phyloP scores from a whole-genome alignment of 495 filamentous ascomycete genomes.

The Penicillium riverlandense region DNA sequence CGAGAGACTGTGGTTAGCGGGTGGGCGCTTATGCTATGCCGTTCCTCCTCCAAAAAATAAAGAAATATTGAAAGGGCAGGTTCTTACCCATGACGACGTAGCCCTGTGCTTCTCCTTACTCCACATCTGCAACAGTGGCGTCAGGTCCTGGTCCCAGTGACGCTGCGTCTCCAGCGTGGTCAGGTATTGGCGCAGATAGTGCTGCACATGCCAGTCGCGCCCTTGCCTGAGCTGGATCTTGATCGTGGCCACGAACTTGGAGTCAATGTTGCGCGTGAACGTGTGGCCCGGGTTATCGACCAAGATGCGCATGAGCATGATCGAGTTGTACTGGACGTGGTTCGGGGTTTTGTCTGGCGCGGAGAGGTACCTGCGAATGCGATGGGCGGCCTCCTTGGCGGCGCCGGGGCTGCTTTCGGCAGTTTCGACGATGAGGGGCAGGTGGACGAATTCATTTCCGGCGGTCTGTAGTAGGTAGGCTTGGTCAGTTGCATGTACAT shows the following conservation, averaged over 20 bases:
- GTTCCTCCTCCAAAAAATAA: neutral
- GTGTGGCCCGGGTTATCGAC: slow-evolving; percentile 83
- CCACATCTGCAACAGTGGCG: slow-evolving; percentile 72
- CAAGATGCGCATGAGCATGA: slow-evolving; percentile 93
- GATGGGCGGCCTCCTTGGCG: slow-evolving; percentile 65
- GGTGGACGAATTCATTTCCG: slow-evolving; percentile 83
- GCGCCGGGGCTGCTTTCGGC: slow-evolving; percentile 88
- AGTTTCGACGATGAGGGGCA: slow-evolving; percentile 90
- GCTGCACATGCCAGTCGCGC: slow-evolving; percentile 67
- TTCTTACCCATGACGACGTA: slow-evolving; percentile 7
- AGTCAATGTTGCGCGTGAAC: slow-evolving; percentile 81
- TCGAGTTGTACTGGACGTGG: slow-evolving; percentile 84
- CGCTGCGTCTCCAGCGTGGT: slow-evolving; percentile 64
- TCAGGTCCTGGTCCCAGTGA: slow-evolving; percentile 63
- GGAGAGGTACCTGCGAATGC: slow-evolving; percentile 75
- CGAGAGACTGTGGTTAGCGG: neutral
- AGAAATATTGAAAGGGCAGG: neutral
- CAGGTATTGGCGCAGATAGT: slow-evolving; percentile 80
- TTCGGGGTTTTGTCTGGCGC: slow-evolving; percentile 55
- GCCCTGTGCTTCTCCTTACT: slow-evolving; percentile 64
- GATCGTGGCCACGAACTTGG: slow-evolving; percentile 66
- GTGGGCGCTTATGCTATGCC: neutral
- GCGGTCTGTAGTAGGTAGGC: slow-evolving; percentile 17
- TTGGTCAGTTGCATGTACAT: neutral
- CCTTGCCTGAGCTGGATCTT: slow-evolving; percentile 70